Evolutionary conservation across 345 rosid species (phyloP).

Genomic region (Acer yangbiense): DNA sequence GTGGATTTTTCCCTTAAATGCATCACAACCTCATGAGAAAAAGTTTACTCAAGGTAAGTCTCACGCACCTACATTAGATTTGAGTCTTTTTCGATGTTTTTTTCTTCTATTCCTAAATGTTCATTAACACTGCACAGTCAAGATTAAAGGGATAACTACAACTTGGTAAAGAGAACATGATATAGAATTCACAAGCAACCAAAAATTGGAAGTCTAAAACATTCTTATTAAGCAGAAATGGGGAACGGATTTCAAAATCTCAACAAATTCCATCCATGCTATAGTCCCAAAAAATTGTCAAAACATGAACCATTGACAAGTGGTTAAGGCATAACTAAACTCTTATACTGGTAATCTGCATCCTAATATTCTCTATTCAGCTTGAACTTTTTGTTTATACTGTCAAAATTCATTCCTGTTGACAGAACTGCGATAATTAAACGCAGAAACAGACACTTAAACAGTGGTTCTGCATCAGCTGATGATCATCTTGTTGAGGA

Average conservation of each 20-base stretch:
- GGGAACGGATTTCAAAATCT: not conserved
- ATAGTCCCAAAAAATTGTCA: not conserved
- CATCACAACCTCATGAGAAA: no score
- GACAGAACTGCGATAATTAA: not conserved
- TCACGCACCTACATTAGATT: no score
- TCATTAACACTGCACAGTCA: no score
- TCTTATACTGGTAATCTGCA: conserved; percentile 1
- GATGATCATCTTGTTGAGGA: conserved; percentile 84
- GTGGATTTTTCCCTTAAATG: no score
- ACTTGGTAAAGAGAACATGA: not conserved
- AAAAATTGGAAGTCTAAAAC: no score
- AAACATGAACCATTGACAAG: not conserved
- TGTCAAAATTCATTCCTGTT: not conserved
- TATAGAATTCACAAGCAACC: not conserved
- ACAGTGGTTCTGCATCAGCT: conserved; percentile 44
- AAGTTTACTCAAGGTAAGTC: no score
- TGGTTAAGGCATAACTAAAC: not conserved
- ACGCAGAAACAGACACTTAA: conserved; percentile 4
- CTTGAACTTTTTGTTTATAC: not conserved
- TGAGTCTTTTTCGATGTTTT: no score
- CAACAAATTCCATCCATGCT: not conserved
- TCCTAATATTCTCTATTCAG: not conserved
- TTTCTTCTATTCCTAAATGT: no score
- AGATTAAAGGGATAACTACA: no score
- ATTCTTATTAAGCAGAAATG: not conserved